These are phyloP conservation scores for Volvox reticuliferus DNA, from an alignment of 139 green algal genomes.

Conservation along the genomic window DNA sequence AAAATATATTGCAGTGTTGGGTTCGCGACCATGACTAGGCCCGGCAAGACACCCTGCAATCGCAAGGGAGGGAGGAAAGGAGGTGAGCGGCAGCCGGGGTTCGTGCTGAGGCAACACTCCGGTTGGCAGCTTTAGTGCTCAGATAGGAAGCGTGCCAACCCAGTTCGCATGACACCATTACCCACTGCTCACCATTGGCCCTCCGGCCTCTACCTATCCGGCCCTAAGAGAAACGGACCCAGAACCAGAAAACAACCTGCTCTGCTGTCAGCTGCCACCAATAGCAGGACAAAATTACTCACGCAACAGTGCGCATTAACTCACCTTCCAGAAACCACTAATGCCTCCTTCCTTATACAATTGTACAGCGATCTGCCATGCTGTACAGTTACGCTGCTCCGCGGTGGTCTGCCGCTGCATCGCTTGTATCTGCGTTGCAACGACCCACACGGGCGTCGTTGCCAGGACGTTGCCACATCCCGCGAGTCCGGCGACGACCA, in stretches of 20 bases:
- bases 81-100: too few species aligned
- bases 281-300: too few species aligned
- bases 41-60: conserved; percentile 76
- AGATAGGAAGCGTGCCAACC: too few species aligned
- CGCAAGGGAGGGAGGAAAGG: not conserved
- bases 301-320: not conserved
- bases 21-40: conserved; percentile 93
- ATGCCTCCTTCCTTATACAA: conserved; percentile 70
- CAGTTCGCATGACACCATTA: too few species aligned
- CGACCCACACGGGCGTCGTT: conserved; percentile 95
- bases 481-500: conserved; percentile 83
- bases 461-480: conserved; percentile 88
- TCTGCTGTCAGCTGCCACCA: too few species aligned
- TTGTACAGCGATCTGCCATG: conserved; percentile 53
- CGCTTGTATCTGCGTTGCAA: conserved; percentile 91
- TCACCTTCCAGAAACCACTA: conserved; percentile 84
- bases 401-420: conserved; percentile 48
- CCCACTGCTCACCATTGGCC: too few species aligned
- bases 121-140: too few species aligned
- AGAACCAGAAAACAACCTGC: too few species aligned
- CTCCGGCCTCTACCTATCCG: too few species aligned
- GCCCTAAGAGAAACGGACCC: too few species aligned
- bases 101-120: too few species aligned
- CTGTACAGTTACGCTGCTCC: not conserved
- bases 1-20: conserved; percentile 90